phyloP scores from a whole-genome alignment of 2,329 filamentous ascomycete genomes.

The Camptophora hylomeconis region DNA sequence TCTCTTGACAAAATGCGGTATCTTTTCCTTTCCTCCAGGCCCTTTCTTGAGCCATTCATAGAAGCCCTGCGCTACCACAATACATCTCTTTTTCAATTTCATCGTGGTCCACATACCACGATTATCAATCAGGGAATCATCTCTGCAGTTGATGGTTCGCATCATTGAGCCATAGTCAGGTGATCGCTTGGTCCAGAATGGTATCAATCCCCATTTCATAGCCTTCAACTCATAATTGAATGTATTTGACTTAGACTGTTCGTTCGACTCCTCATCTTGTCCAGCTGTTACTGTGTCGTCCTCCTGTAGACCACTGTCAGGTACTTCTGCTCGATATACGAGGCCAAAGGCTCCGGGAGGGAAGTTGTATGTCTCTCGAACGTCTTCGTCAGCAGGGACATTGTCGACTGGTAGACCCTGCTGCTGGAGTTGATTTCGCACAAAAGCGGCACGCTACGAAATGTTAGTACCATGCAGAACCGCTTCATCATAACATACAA shows the following conservation, averaged over 20 bases:
- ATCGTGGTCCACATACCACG: constrained; percentile 84
- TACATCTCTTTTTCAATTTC: constrained; percentile 78
- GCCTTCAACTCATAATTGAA: constrained; percentile 69
- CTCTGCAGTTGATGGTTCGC: constrained; percentile 89
- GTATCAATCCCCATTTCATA: constrained; percentile 94
- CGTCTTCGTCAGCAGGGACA: constrained; percentile 55
- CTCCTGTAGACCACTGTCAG: constrained; percentile 44
- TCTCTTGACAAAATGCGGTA: constrained; percentile 72
- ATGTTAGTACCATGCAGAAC: constrained; percentile 2
- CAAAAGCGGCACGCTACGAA: constrained; percentile 59
- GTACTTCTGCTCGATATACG: constrained; percentile 67
- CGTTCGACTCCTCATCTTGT: constrained; percentile 5
- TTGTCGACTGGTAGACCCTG: constrained; percentile 62
- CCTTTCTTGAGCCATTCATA: constrained; percentile 89
- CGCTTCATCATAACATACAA: too few species aligned
- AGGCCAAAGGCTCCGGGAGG: constrained; percentile 75
- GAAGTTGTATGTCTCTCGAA: constrained; percentile 79
- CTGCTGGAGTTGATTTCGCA: constrained; percentile 60
- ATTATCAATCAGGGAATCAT: constrained; percentile 65
- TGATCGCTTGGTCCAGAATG: constrained; percentile 80
- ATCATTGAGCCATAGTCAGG: constrained; percentile 66
- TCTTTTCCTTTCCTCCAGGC: constrained; percentile 57
- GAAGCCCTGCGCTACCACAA: constrained; percentile 83
- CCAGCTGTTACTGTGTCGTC: constrained; percentile 14
- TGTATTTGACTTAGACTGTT: constrained; percentile 18